Conservation (phyloP, 140 eudicot genomes). For the Erigeron philadelphicus region DNA sequence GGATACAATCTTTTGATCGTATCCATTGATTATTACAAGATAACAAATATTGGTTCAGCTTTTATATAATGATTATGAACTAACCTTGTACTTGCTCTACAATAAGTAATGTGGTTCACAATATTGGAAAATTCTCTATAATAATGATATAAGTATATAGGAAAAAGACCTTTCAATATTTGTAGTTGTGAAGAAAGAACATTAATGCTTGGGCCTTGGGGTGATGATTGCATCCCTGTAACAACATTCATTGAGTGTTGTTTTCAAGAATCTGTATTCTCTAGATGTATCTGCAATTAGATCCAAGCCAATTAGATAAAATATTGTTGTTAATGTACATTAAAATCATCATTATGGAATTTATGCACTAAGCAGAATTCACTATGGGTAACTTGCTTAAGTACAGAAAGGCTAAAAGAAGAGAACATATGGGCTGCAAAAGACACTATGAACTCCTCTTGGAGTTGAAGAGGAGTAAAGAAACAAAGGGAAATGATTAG, state of each 20-base stretch:
- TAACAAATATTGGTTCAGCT: too few relatives aligned
- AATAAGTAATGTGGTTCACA: neutral
- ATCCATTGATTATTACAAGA: neutral
- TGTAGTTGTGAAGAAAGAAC: neutral
- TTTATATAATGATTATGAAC: neutral
- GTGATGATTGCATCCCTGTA: neutral
- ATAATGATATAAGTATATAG: neutral
- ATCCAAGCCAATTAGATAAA: neutral
- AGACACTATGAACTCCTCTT: too few relatives aligned
- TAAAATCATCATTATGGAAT: neutral
- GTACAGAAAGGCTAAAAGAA: too few relatives aligned
- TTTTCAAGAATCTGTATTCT: slow-evolving; percentile 4
- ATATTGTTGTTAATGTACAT: neutral
- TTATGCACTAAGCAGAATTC: too few relatives aligned
- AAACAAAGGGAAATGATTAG: too few relatives aligned
- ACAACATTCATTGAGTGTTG: neutral
- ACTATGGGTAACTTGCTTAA: too few relatives aligned
- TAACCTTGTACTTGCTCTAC: neutral
- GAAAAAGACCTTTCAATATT: too few relatives aligned
- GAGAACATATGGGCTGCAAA: too few relatives aligned
- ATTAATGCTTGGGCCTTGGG: neutral
- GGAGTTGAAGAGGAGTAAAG: too few relatives aligned
- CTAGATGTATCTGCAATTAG: slow-evolving; percentile 12
- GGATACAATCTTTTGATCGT: neutral
- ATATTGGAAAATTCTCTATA: neutral